Evolutionary conservation across 2,329 filamentous ascomycete genomes (phyloP), one percentile per base, ranked within the genome.

Genomic region (Fusarium sp.): DNA sequence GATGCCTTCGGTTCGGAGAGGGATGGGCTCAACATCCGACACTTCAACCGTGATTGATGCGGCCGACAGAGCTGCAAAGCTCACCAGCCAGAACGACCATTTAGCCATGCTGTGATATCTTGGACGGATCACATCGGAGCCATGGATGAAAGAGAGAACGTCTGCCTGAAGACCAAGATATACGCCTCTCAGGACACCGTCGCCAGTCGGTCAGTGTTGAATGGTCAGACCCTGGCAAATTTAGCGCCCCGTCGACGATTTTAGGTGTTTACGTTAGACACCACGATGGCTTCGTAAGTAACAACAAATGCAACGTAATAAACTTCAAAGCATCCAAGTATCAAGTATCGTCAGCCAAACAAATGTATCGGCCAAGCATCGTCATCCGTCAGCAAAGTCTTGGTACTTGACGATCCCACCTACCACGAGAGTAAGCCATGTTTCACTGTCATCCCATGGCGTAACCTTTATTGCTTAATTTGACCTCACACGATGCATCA

Each of bases 41-140:
- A 82, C 59, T n/a, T 63, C 40, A 10, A 82, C 63, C 15, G 76
- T 79, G 45, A 82, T 69, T 22, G 74, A 76, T 54, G 74, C 79
- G 10, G 63, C 60, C 20, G 69, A 72, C 22, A 76, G 17, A 50
- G 62, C 37, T n/a, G 66, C 63, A 11, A 75, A 52, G 61, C 67
- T 59, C 2, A 74, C 67, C 6, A 78, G 67, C 63, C 62, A 69
- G 37, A 58, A 30, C 11, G 38, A 27, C 56, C 66, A 50, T 57
- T 33, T 71, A 11, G n/a, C 22, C 72, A 72, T 72, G 54, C 20
- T 47, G 33, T 40, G 10, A 63, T 22, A 40, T 32, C 47, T 32
- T 32, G 3, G 0, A n/a, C 0, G 0, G 3, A n/a, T 15, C 12
- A 4, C 10, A 2, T 30, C 45, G 30, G 4, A 52, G 9, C 10